Evolutionary conservation across 2,329 filamentous ascomycete genomes (phyloP).

Genomic region (Neofusicoccum umdonicola): DNA sequence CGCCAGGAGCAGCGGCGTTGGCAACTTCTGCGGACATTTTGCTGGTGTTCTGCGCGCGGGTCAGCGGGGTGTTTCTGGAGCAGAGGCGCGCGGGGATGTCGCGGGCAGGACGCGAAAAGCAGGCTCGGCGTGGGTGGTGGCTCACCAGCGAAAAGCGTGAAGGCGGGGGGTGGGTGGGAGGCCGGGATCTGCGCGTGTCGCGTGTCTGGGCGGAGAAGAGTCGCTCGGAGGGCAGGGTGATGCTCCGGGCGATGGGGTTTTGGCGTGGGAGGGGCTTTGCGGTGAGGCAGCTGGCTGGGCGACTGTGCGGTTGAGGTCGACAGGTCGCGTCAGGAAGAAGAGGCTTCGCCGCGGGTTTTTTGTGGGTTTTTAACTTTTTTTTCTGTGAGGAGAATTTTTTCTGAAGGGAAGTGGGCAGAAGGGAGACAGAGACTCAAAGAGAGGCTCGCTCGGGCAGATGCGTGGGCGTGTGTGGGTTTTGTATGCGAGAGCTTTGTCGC

Average conservation of each 20-base stretch:
- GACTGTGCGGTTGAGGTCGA: conserved; percentile 16
- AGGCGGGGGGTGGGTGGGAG: background rate
- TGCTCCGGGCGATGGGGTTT: conserved; percentile 8
- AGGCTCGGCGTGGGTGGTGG: background rate
- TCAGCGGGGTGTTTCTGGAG: conserved; percentile 23
- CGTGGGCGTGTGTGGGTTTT: conserved; percentile 17
- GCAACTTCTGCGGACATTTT: conserved; percentile 44
- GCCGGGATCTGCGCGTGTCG: background rate
- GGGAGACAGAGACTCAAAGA: conserved; percentile 19
- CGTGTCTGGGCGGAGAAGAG: background rate
- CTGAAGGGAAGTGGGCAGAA: conserved; percentile 21
- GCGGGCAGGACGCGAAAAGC: background rate
- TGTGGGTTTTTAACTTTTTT: conserved; percentile 40
- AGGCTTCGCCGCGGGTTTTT: conserved; percentile 26
- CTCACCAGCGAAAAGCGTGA: conserved; percentile 23
- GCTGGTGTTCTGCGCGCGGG: conserved; percentile 19
- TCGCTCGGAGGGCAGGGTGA: background rate
- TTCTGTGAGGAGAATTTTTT: conserved; percentile 27
- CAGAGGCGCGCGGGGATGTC: background rate
- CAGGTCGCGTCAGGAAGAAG: conserved; percentile 16
- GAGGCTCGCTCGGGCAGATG: conserved; percentile 18
- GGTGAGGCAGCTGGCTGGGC: conserved; percentile 11
- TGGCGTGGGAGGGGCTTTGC: background rate
- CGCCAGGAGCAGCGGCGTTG: conserved; percentile 52
- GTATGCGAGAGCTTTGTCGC: conserved; percentile 16